Percentiles rank a stretch among this genome's conserved stretches.
Conservation (phyloP, 768 basidiomycete genomes). For the Amanita exitialis region DNA sequence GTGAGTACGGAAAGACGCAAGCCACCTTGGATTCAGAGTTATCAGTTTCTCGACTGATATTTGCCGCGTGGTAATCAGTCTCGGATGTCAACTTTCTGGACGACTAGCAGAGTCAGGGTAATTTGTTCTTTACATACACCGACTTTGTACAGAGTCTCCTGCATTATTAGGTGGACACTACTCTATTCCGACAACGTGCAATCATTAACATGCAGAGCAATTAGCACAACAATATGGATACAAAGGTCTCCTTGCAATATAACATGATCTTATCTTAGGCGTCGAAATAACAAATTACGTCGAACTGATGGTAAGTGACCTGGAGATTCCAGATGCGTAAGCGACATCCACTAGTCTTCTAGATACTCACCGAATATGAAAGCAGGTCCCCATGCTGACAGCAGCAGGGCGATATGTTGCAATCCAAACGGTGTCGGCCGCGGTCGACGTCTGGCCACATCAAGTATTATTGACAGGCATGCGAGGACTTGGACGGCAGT, state of each 20-base stretch:
- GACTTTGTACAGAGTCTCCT: too few species aligned
- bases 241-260: background rate
- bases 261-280: background rate
- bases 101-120: too few species aligned
- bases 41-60: too few species aligned
- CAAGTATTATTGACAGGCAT: conserved; percentile 40
- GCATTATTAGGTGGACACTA: too few species aligned
- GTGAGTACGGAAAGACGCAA: too few species aligned
- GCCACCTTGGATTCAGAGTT: too few species aligned
- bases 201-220: background rate
- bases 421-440: conserved; percentile 48
- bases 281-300: conserved; percentile 28
- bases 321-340: conserved; percentile 6
- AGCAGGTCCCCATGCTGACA: conserved; percentile 50
- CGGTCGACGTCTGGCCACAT: conserved; percentile 26
- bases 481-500: conserved; percentile 36
- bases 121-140: too few species aligned
- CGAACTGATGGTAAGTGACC: conserved; percentile 27
- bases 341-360: background rate
- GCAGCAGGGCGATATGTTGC: conserved; percentile 51
- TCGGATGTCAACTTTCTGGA: too few species aligned
- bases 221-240: background rate
- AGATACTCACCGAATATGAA: conserved; percentile 40
- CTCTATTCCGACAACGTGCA: too few species aligned
- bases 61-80: too few species aligned